A percentile compares a stretch with the other conserved stretches of the same genome.
Conservation (phyloP, 1,284 basidiomycete species). For the Fistulinella cinereoalba region DNA sequence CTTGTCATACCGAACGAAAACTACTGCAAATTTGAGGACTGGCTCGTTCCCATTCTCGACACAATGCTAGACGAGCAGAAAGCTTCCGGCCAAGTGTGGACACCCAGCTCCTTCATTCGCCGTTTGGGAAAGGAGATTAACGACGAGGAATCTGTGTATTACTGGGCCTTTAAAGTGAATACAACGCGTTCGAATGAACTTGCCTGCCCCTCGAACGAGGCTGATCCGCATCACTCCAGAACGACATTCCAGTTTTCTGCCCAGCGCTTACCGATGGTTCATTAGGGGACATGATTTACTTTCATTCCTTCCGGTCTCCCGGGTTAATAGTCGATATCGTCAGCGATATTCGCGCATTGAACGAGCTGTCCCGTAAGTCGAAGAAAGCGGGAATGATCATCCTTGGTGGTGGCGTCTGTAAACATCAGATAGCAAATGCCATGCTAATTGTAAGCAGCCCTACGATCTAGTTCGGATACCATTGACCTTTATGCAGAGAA, state of each 20-base stretch:
- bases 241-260: conserved; percentile 98
- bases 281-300: conserved; percentile 98
- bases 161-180: conserved; percentile 97
- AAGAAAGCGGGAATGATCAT: conserved; percentile 98
- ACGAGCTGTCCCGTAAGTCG: conserved; percentile 86
- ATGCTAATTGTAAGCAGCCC: conserved; percentile 85
- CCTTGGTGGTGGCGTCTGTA: conserved; percentile 97
- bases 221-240: conserved; percentile 54
- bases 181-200: conserved; percentile 18
- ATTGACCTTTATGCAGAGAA: conserved; percentile 58
- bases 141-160: conserved; percentile 96
- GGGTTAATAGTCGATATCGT: conserved; percentile 94
- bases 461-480: neutral
- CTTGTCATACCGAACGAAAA: conserved; percentile 97
- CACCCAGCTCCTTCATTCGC: conserved; percentile 90
- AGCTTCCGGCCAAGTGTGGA: conserved; percentile 75
- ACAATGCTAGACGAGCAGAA: conserved; percentile 89
- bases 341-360: conserved; percentile 87
- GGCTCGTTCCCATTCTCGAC: conserved; percentile 94
- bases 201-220: conserved; percentile 9
- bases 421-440: conserved; percentile 98
- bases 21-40: conserved; percentile 99
- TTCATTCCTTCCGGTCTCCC: conserved; percentile 92
- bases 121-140: conserved; percentile 95
- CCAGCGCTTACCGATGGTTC: conserved; percentile 98